Percentiles rank a stretch among this genome's conserved stretches.
Evolutionary conservation across 2,329 filamentous ascomycete genomes (phyloP).

Genomic region (Ascomycota sp.): DNA sequence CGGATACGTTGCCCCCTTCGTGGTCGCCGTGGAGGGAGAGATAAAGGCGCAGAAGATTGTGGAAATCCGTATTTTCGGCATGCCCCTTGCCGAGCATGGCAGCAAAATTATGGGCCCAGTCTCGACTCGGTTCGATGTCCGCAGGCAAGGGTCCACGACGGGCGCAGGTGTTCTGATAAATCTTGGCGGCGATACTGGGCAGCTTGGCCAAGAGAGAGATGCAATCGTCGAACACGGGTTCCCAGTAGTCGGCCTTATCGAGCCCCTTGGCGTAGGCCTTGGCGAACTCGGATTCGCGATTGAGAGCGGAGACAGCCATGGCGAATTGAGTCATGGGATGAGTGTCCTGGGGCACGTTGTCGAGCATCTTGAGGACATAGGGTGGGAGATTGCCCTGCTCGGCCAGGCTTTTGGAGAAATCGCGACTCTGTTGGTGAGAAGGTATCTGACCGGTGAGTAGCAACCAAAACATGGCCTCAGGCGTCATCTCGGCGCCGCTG

Average conservation of each 20-base stretch:
- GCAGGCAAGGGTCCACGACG: slow-evolving; percentile 54
- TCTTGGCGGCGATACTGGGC: slow-evolving; percentile 88
- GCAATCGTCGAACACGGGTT: slow-evolving; percentile 88
- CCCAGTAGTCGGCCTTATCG: slow-evolving; percentile 96
- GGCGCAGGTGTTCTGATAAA: slow-evolving; percentile 81
- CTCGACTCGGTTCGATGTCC: slow-evolving; percentile 62
- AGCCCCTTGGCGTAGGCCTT: slow-evolving; percentile 80
- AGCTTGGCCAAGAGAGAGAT: slow-evolving; percentile 91
- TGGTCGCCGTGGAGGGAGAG: slow-evolving; percentile 94
- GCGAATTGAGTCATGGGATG: slow-evolving; percentile 98
- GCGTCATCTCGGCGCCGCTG: slow-evolving; percentile 87
- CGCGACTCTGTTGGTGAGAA: slow-evolving; percentile 59
- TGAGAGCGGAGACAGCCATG: slow-evolving; percentile 86
- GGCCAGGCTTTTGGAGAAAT: slow-evolving; percentile 68
- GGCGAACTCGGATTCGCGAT: slow-evolving; percentile 84
- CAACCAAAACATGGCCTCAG: slow-evolving; percentile 99
- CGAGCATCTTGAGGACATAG: slow-evolving; percentile 74
- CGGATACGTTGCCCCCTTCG: slow-evolving; percentile 94
- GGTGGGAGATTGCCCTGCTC: slow-evolving; percentile 65
- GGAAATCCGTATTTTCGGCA: slow-evolving; percentile 78
- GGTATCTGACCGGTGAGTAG: slow-evolving; percentile 86
- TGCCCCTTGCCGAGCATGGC: slow-evolving; percentile 85
- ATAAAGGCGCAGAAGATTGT: slow-evolving; percentile 84
- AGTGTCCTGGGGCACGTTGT: slow-evolving; percentile 70
- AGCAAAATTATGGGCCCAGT: slow-evolving; percentile 98